phyloP scores from a whole-genome alignment of 768 basidiomycete species.

The Lactarius evosmus region DNA sequence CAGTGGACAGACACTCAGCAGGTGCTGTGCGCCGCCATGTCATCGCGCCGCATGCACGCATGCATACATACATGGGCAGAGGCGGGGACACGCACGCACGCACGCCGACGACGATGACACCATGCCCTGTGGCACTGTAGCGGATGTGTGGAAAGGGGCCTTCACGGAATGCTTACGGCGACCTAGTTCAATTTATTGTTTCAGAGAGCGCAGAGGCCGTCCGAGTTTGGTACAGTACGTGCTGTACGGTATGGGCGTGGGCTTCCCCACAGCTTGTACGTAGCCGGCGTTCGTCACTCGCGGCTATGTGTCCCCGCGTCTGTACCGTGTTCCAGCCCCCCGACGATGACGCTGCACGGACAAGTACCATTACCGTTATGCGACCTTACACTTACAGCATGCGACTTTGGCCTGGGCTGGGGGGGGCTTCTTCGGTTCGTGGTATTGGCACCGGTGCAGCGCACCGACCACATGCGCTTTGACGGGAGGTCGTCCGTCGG shows the following conservation, averaged over 20 bases:
- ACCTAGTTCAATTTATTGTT: not conserved
- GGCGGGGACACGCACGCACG: not conserved
- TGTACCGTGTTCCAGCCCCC: not conserved
- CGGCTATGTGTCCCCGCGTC: constrained; percentile 1
- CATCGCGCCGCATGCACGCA: not conserved
- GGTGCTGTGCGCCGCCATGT: not conserved
- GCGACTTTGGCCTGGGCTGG: not conserved
- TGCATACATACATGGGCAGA: not conserved
- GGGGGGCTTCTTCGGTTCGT: not conserved
- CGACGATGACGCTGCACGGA: not conserved
- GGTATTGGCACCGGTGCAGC: not conserved
- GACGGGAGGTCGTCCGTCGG: not conserved
- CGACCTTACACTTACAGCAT: not conserved
- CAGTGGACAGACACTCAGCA: not conserved
- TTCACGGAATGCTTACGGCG: not conserved
- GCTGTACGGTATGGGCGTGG: not conserved
- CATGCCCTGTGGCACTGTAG: not conserved
- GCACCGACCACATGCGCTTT: not conserved
- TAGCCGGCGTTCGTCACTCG: not conserved
- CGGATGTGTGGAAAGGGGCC: not conserved
- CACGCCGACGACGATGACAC: not conserved
- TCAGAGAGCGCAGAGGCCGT: not conserved
- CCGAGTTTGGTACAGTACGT: not conserved
- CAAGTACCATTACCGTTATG: too few species aligned
- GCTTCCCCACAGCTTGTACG: not conserved